Conservation (phyloP, 2,329 filamentous ascomycete genomes). For the Trichophyton mentagrophytes region DNA sequence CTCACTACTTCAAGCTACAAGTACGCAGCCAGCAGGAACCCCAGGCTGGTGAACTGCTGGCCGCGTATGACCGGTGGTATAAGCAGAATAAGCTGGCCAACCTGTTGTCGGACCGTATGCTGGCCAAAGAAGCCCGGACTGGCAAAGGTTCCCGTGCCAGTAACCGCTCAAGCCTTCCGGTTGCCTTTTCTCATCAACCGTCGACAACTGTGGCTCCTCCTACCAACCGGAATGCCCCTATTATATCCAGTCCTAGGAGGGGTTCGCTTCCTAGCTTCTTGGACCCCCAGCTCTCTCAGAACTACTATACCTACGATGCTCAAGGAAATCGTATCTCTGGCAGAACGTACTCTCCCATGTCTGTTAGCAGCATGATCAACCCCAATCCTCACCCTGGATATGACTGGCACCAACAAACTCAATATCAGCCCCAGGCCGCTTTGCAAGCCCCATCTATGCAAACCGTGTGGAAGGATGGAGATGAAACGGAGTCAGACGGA, state of each 20-base stretch:
- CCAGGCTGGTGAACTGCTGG: slow-evolving; percentile 49
- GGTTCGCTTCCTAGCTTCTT: slow-evolving; percentile 9
- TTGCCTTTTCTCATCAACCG: background rate
- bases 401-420: background rate
- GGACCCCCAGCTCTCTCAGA: slow-evolving; percentile 12
- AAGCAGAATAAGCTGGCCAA: slow-evolving; percentile 54
- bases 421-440: background rate
- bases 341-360: background rate
- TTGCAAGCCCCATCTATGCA: background rate
- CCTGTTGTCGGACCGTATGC: slow-evolving; percentile 65
- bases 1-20: slow-evolving; percentile 69
- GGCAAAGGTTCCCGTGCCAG: slow-evolving; percentile 20
- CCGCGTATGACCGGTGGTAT: slow-evolving; percentile 69
- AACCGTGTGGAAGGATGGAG: slow-evolving; percentile 9
- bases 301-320: slow-evolving; percentile 2
- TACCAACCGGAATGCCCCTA: background rate
- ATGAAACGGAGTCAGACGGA: slow-evolving; percentile 10
- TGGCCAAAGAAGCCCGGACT: slow-evolving; percentile 59
- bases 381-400: background rate
- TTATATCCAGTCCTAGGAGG: slow-evolving; percentile 1
- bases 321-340: background rate
- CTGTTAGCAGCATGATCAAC: background rate
- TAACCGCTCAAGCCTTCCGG: background rate
- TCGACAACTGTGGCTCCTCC: background rate
- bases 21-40: slow-evolving; percentile 56